These are phyloP conservation scores for Stylosanthes scabra DNA, from an alignment of 331 rosid genomes.

Conservation along the genomic window DNA sequence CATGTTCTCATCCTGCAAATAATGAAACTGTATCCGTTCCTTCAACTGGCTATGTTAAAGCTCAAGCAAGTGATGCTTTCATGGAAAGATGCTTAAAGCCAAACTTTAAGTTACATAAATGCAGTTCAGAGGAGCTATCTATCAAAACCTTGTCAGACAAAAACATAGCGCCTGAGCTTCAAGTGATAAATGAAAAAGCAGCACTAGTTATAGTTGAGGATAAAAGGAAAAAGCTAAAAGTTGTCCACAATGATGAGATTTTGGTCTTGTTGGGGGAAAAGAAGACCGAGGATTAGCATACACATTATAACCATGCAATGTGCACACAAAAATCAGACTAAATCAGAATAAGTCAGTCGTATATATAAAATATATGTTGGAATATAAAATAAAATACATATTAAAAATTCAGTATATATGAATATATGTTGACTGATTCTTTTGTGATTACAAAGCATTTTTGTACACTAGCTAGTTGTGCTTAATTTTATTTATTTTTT, in stretches of 20 bases:
- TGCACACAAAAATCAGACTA: too few relatives aligned
- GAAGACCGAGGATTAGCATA: slow-evolving; percentile 55
- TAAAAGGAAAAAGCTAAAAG: slow-evolving; percentile 56
- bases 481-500: too few relatives aligned
- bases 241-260: slow-evolving; percentile 76
- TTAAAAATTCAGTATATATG: too few relatives aligned
- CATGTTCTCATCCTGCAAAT: slow-evolving; percentile 79
- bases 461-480: too few relatives aligned
- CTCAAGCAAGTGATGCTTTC: slow-evolving; percentile 61
- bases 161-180: slow-evolving; percentile 46
- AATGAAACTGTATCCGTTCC: slow-evolving; percentile 66
- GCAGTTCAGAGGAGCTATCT: slow-evolving; percentile 38
- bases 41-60: slow-evolving; percentile 63
- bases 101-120: slow-evolving; percentile 66
- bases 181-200: slow-evolving; percentile 75
- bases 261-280: slow-evolving; percentile 60
- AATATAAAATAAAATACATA: slow-evolving; percentile 26
- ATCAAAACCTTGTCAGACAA: slow-evolving; percentile 36
- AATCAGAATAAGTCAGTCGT: background rate
- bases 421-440: too few relatives aligned
- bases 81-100: slow-evolving; percentile 62
- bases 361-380: slow-evolving; percentile 39
- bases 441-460: too few relatives aligned
- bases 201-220: slow-evolving; percentile 68
- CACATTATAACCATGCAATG: slow-evolving; percentile 43